Evolutionary conservation across 2,329 filamentous ascomycete species (phyloP).

Genomic region (Fusarium sarcochroum): DNA sequence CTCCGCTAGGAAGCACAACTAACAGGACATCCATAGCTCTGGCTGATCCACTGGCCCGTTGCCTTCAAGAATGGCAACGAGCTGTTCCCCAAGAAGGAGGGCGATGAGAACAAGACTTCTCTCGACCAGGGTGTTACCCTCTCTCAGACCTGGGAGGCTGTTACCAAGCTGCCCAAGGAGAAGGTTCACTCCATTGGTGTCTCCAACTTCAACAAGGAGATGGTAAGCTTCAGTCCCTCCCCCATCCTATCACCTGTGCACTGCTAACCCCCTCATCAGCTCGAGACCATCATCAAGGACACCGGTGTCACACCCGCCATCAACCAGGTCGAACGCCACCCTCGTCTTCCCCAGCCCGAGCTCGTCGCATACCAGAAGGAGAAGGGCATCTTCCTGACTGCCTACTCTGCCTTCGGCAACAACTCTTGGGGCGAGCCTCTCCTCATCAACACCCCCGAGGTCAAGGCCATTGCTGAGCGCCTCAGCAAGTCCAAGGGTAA

Average conservation of each 20-base stretch:
- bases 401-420: constrained; percentile 71
- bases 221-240: constrained; percentile 47
- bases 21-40: constrained; percentile 57
- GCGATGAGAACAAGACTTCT: constrained; percentile 53
- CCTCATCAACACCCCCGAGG: constrained; percentile 69
- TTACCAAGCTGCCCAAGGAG: constrained; percentile 70
- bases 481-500: constrained; percentile 53
- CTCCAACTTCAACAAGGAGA: constrained; percentile 78
- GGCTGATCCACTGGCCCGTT: constrained; percentile 75
- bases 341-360: constrained; percentile 69
- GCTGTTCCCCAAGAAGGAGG: constrained; percentile 61
- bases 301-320: constrained; percentile 72
- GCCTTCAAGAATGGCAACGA: constrained; percentile 57
- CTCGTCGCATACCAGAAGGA: constrained; percentile 72
- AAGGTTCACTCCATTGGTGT: constrained; percentile 79
- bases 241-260: not conserved
- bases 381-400: constrained; percentile 77
- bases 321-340: constrained; percentile 80
- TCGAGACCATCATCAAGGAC: constrained; percentile 69
- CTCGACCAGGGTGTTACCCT: constrained; percentile 61
- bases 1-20: not conserved
- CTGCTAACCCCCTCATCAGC: constrained; percentile 42
- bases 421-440: constrained; percentile 62
- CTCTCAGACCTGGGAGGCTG: constrained; percentile 61
- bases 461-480: constrained; percentile 69